phyloP scores from a whole-genome alignment of 1,284 basidiomycete species.

The Naganishia sp. region DNA sequence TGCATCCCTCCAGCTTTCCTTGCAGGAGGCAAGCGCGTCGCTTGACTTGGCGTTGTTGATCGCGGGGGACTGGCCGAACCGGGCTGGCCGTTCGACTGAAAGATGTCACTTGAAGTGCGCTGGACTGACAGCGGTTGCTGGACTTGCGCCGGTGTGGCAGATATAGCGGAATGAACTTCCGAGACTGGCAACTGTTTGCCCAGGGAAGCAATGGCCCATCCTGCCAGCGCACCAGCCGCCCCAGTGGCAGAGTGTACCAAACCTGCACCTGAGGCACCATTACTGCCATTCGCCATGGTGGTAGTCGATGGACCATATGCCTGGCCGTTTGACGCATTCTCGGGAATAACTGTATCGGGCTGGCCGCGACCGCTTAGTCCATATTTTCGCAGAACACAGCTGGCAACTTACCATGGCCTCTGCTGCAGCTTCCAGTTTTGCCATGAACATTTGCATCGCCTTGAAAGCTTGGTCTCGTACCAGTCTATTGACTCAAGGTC shows the following conservation, averaged over 20 bases:
- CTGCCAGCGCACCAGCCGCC: slow-evolving; percentile 83
- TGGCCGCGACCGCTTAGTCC: slow-evolving; percentile 46
- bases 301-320: slow-evolving; percentile 52
- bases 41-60: slow-evolving; percentile 2
- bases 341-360: slow-evolving; percentile 66
- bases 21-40: neutral
- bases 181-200: slow-evolving; percentile 66
- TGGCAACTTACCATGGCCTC: slow-evolving; percentile 68
- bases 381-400: neutral
- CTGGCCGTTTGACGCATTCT: slow-evolving; percentile 51
- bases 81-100: slow-evolving; percentile 26
- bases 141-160: slow-evolving; percentile 41
- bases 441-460: slow-evolving; percentile 80
- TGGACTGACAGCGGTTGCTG: slow-evolving; percentile 35
- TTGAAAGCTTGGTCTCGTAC: slow-evolving; percentile 94
- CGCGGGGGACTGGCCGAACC: slow-evolving; percentile 16
- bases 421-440: slow-evolving; percentile 75
- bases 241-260: slow-evolving; percentile 82
- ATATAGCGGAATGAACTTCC: slow-evolving; percentile 70
- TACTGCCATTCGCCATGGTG: slow-evolving; percentile 48
- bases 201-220: slow-evolving; percentile 89
- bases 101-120: slow-evolving; percentile 20
- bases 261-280: slow-evolving; percentile 51
- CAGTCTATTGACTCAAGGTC: slow-evolving; percentile 58
- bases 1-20: slow-evolving; percentile 24